Evolutionary conservation across 768 basidiomycete species (phyloP), one percentile per base, ranked within the genome.

Genomic region (Russula lepida): DNA sequence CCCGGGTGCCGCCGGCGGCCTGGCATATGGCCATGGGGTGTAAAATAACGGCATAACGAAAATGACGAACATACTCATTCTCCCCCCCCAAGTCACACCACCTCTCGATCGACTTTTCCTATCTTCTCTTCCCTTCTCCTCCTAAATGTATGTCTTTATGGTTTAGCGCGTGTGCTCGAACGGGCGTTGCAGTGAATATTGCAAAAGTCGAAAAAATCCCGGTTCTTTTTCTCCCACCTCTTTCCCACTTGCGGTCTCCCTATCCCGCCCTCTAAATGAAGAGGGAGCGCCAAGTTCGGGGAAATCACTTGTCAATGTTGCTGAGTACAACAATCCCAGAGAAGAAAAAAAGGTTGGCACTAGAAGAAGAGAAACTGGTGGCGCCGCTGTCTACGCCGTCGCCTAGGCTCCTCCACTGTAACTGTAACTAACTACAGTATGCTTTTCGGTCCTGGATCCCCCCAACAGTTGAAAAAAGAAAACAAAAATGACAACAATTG

Each of bases 11-110:
- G 57, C 49, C 57, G 33, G 17, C 9, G 30, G 57, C 57, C 57
- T 43, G 57, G 57, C 48, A 41, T 41, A 50, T 7, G 56, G 49
- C 49, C 49, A 6, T 25, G 39, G 9, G 12, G 43, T 44, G 21
- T 51, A 9, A 43, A 58, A 57, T 58, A 39, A 51, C 57, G 57
- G 57, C 49, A 58, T 58, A 25, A 49, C 49, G n/a, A n/a, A 43
- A 19, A 51, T 58, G 57, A 58, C 57, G 57, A 33, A 49, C 9
- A 32, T 27, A 47, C 35, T 35, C 35, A 5, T 35, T 15, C 33
- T 46, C 54, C 23, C 43, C 23, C 55, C 33, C n/a, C 41, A 37
- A 47, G 32, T 56, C 33, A 47, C 44, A 15, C n/a, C 49, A 23
- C 41, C 17, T 27, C 55, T 28, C 57, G 48, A 51, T 58, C 57